Conservation (phyloP, 129 eudicot genomes). For the Gnaphalium uliginosum region DNA sequence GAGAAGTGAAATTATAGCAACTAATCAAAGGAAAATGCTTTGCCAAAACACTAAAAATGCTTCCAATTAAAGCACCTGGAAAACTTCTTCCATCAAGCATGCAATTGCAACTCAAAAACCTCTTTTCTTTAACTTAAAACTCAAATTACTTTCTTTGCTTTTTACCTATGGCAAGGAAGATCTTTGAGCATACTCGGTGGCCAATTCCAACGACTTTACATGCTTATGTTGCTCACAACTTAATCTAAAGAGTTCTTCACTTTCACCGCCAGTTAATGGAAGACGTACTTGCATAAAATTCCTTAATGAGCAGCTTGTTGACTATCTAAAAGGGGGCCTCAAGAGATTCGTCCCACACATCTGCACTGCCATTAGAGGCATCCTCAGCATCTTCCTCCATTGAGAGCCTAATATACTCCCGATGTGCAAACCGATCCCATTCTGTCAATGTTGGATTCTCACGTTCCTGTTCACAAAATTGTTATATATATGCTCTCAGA, state of each 20-base stretch:
- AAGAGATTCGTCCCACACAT: conserved; percentile 15
- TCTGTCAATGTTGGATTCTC: conserved; percentile 11
- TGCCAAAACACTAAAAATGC: conserved; percentile 31
- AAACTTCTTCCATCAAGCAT: conserved; percentile 26
- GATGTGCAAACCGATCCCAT: conserved; percentile 13
- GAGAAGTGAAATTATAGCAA: conserved; percentile 19
- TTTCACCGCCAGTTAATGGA: conserved; percentile 20
- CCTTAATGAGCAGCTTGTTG: conserved; percentile 33
- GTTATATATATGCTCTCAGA: not conserved
- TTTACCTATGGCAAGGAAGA: conserved; percentile 14
- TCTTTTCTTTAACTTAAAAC: not conserved
- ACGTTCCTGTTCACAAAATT: not conserved
- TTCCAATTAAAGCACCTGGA: conserved; percentile 36
- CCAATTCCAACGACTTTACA: conserved; percentile 30
- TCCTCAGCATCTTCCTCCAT: conserved; percentile 17
- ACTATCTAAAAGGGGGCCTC: conserved; percentile 30
- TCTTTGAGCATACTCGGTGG: conserved; percentile 16
- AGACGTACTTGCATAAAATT: not conserved
- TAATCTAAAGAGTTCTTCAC: conserved; percentile 24
- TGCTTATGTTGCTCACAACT: conserved; percentile 27
- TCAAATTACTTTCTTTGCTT: conserved; percentile 3
- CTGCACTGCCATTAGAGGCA: conserved; percentile 12
- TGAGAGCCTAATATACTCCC: conserved; percentile 4
- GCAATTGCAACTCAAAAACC: conserved; percentile 25
- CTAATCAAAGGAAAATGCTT: conserved; percentile 28